Percentiles rank a stretch among this genome's conserved stretches.
Conservation (phyloP, 1,284 basidiomycete genomes). For the Naganishia liquefaciens region DNA sequence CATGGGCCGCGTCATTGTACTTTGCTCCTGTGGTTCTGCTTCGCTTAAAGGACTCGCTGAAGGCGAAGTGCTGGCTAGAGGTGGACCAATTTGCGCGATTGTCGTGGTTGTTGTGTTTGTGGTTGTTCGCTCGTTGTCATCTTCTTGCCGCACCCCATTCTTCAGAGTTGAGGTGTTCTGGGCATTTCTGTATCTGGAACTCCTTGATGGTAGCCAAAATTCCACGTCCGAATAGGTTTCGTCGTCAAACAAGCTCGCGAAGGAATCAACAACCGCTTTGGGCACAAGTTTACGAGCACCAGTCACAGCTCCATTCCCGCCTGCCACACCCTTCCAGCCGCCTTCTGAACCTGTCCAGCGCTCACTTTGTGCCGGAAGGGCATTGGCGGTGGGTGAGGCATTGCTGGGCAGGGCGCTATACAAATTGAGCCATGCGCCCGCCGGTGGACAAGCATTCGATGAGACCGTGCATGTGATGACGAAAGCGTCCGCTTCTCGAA, state of each 20-base stretch:
- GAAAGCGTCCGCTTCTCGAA: slow-evolving; percentile 64
- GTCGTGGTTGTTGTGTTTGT: slow-evolving; percentile 10
- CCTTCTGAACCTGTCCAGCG: slow-evolving; percentile 27
- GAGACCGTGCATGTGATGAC: slow-evolving; percentile 77
- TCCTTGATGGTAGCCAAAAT: slow-evolving; percentile 66
- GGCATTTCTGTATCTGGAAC: too few relatives aligned
- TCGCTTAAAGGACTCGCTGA: background rate
- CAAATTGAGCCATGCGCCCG: slow-evolving; percentile 50
- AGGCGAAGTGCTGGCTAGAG: background rate
- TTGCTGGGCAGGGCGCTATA: slow-evolving; percentile 29
- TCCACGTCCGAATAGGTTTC: slow-evolving; percentile 76
- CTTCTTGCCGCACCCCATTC: background rate
- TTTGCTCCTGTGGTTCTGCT: background rate
- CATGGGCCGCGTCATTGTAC: background rate
- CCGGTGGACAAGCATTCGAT: slow-evolving; percentile 65
- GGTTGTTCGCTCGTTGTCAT: background rate
- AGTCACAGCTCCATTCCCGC: slow-evolving; percentile 47
- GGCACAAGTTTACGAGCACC: slow-evolving; percentile 50
- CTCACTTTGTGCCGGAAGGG: slow-evolving; percentile 20
- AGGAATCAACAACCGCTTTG: slow-evolving; percentile 56
- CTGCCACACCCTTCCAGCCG: slow-evolving; percentile 38
- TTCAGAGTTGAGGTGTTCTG: background rate
- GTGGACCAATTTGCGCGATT: background rate
- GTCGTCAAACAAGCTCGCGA: slow-evolving; percentile 75
- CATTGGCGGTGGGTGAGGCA: slow-evolving; percentile 8